These are phyloP conservation scores for Taphrina populina DNA, from an alignment of 1,139 yeast species.

Conservation along the genomic window DNA sequence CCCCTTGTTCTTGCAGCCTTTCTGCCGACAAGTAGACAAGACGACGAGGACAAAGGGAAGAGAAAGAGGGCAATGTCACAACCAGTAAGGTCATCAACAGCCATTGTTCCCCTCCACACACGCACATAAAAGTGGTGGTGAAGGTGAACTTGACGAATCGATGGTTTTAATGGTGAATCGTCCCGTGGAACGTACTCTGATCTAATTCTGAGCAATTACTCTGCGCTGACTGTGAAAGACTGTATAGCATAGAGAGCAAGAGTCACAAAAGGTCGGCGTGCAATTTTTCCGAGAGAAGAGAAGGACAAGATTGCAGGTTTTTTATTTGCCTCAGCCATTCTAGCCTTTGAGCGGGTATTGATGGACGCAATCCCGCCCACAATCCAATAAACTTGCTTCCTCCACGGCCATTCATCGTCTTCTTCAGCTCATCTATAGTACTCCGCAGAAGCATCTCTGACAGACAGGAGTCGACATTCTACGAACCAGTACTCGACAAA, in stretches of 20 bases:
- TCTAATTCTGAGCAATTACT: slow-evolving; percentile 9
- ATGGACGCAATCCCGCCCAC: no score
- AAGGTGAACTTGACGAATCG: slow-evolving; percentile 28
- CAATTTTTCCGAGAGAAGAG: background rate
- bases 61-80: slow-evolving; percentile 22
- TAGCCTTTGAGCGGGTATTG: no score
- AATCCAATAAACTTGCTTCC: no score
- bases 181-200: slow-evolving; percentile 14
- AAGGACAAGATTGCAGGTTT: background rate
- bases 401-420: no score
- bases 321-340: no score
- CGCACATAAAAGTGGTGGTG: background rate
- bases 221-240: slow-evolving; percentile 30
- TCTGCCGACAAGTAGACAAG: no score
- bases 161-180: slow-evolving; percentile 33
- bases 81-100: slow-evolving; percentile 33
- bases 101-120: slow-evolving; percentile 18
- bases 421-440: no score
- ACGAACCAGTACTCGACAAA: no score
- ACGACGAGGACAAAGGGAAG: background rate
- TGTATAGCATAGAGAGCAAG: slow-evolving; percentile 15
- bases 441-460: no score
- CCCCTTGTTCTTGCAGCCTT: no score
- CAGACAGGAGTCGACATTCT: no score
- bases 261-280: slow-evolving; percentile 29